These are phyloP conservation scores for Beauveria sp. DNA, from an alignment of 2,329 filamentous ascomycete species.

Conservation along the genomic window DNA sequence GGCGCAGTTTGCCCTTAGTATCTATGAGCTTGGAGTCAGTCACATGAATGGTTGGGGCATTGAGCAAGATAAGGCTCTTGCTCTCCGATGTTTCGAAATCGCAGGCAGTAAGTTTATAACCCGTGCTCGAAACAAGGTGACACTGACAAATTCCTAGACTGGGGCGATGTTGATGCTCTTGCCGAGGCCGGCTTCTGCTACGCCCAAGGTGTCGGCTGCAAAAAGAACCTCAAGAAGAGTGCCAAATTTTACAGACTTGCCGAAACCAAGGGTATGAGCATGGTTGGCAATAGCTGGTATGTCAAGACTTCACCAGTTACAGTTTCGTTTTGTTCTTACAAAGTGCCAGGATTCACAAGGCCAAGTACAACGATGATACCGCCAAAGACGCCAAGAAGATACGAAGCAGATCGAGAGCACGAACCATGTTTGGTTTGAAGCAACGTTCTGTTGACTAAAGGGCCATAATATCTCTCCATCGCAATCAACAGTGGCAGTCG, in stretches of 20 bases:
- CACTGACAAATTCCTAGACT: conserved; percentile 43
- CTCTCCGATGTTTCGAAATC: conserved; percentile 90
- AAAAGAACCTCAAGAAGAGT: conserved; percentile 92
- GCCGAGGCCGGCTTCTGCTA: conserved; percentile 96
- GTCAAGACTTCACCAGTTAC: conserved; percentile 26
- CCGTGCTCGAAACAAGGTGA: not conserved
- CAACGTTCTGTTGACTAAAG: conserved; percentile 16
- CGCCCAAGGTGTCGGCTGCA: conserved; percentile 84
- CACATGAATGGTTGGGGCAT: conserved; percentile 99
- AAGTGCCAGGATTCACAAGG: conserved; percentile 77
- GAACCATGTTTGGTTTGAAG: conserved; percentile 60
- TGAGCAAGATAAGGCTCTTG: conserved; percentile 80
- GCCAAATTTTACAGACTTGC: conserved; percentile 86
- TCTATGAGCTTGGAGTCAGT: conserved; percentile 93
- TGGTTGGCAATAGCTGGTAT: conserved; percentile 97
- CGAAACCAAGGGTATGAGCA: conserved; percentile 88
- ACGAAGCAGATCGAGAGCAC: conserved; percentile 68
- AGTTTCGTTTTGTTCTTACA: not conserved
- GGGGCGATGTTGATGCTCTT: conserved; percentile 92
- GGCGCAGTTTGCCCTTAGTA: conserved; percentile 88
- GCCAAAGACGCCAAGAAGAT: conserved; percentile 53
- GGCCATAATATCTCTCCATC: not conserved
- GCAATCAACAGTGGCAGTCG: not conserved
- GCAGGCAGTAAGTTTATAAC: conserved; percentile 61
- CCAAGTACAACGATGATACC: conserved; percentile 72